Percentiles rank a stretch among this genome's conserved stretches.
Conservation (phyloP, 179 eudicot species). For the Actinidia polygama region DNA sequence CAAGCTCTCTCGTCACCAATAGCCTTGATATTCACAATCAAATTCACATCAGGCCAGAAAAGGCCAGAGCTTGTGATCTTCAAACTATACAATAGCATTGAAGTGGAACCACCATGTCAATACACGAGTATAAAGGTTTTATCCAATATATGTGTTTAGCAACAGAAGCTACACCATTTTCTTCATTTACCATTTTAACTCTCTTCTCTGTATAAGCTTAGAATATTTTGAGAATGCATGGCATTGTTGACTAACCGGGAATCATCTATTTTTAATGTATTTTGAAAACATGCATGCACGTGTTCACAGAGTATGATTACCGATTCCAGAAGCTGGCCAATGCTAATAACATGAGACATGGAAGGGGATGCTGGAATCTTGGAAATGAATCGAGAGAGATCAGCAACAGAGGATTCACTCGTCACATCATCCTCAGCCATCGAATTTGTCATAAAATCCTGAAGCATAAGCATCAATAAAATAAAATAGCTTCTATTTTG, state of each 20-base stretch:
- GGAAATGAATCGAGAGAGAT: conserved; percentile 53
- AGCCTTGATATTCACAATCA: not conserved
- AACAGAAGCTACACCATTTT: not conserved
- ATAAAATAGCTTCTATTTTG: not conserved
- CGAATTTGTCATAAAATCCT: conserved; percentile 72
- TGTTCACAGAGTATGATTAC: conserved; percentile 36
- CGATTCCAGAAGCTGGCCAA: conserved; percentile 93
- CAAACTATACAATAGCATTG: not conserved
- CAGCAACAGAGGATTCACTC: conserved; percentile 65
- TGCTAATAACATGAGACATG: conserved; percentile 70
- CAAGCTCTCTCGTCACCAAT: not conserved
- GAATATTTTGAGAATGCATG: not conserved
- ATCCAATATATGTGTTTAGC: not conserved
- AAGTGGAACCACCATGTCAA: not conserved
- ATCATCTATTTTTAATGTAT: not conserved
- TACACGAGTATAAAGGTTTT: not conserved
- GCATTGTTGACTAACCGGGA: not conserved
- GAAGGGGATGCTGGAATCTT: conserved; percentile 55
- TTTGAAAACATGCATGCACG: not conserved
- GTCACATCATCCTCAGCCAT: conserved; percentile 70
- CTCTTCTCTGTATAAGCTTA: not conserved
- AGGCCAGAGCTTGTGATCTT: conserved; percentile 5
- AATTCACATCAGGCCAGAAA: conserved; percentile 5
- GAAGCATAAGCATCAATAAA: conserved; percentile 30
- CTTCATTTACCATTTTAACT: not conserved